These are phyloP conservation scores for Trichoderma oligosporum DNA, from an alignment of 2,329 filamentous ascomycete genomes.

Conservation along the genomic window DNA sequence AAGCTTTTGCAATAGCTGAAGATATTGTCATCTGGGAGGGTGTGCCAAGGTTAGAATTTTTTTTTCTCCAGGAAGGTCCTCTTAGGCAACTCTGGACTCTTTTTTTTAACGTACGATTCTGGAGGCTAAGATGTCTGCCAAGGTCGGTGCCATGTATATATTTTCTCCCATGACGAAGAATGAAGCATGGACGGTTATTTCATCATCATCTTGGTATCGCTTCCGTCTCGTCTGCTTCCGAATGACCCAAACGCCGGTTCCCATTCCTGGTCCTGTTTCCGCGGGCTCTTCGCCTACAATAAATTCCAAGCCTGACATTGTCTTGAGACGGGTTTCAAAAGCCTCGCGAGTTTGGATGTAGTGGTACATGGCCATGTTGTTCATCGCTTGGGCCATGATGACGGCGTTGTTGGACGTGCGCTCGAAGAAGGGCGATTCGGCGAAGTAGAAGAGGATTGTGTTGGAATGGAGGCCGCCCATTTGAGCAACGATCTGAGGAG, in stretches of 20 bases:
- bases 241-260: constrained; percentile 66
- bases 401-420: constrained; percentile 64
- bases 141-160: constrained; percentile 61
- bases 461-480: constrained; percentile 62
- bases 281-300: constrained; percentile 62
- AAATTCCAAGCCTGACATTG: constrained; percentile 65
- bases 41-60: not conserved
- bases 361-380: constrained; percentile 55
- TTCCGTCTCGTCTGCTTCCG: constrained; percentile 64
- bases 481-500: constrained; percentile 45
- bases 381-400: constrained; percentile 58
- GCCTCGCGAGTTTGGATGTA: constrained; percentile 58
- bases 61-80: not conserved
- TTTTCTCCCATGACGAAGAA: constrained; percentile 65
- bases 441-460: constrained; percentile 64
- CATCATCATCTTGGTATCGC: constrained; percentile 52
- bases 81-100: too few relatives aligned
- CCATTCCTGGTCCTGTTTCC: constrained; percentile 60
- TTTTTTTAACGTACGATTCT: constrained; percentile 50
- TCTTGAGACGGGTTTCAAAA: constrained; percentile 59
- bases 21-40: constrained; percentile 51
- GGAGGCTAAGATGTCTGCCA: constrained; percentile 57
- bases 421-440: constrained; percentile 65
- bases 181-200: constrained; percentile 55
- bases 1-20: constrained; percentile 50